Base-by-base conservation (phyloP, 148 eudicot genomes). In the Euryodendron excelsum region DNA sequence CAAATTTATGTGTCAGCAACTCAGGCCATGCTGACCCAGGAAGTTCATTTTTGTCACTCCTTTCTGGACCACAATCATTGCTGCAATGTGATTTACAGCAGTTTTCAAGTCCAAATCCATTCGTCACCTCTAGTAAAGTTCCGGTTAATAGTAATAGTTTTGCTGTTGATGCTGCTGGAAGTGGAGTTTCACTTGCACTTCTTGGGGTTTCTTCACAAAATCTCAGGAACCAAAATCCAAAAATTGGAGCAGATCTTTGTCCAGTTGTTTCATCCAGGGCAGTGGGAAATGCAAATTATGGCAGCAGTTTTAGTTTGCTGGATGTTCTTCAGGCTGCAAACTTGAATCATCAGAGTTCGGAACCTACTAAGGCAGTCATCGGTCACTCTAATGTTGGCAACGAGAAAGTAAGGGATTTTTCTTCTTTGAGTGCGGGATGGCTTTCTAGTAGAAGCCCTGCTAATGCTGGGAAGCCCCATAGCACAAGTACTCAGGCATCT, bases 51-150 rank as follows among this genome's bases (percentile, higher is more conserved):
- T 69, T 73, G 27, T 76, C 92, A 81, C 80, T 82, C 21, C 68
- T 90, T 79, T 87, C 91, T 77, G 84, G 75, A 63, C 81, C 86
- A 72, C 77, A 85, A 70, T 73, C 82, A 37, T 30, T 81, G 53
- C 33, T 74, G 69, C 86, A 81, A 47, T 60, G 71, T 74, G 86
- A 86, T 76, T 74, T 78, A 34, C 84, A 77, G 75, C 82, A 81
- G 39, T 78, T 80, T 59, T 72, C 81, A 23, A 78, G 65, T 73
- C 28, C 80, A 73, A 81, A 79, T 50, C 73, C 83, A 69, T 36
- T 61, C 18, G 41, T 48, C 55, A 13, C 39, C 36, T 55, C 86
- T 72, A 23, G 72, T 77, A 78, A 63, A 48, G 64, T 60, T 85
- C 75, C 84, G 21, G 69, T 73, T 41, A 75, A 25, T 71, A 44